These are phyloP conservation scores for Starmerella geochares DNA, from an alignment of 805 yeast genomes.

Conservation along the genomic window DNA sequence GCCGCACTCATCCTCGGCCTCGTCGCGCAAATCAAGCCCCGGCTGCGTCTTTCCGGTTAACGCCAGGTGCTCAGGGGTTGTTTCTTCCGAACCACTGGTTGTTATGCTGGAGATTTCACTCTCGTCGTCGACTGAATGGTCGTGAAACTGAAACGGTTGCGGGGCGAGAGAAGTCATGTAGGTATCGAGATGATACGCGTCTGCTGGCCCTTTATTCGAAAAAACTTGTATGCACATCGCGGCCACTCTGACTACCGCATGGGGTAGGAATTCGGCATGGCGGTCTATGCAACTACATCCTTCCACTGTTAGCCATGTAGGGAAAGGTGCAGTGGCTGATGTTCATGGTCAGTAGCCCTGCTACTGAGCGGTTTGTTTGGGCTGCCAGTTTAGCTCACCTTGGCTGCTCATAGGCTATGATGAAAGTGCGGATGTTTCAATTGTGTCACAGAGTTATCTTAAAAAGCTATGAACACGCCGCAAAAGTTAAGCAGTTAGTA, in stretches of 20 bases:
- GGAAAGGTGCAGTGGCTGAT: neutral
- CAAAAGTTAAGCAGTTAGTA: too few relatives aligned
- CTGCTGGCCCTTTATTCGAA: neutral
- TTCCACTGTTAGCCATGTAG: neutral
- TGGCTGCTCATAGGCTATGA: too few relatives aligned
- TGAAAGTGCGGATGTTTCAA: too few relatives aligned
- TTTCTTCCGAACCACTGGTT: neutral
- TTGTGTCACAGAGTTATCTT: too few relatives aligned
- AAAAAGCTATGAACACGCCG: too few relatives aligned
- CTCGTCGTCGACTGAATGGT: neutral
- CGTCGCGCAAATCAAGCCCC: neutral
- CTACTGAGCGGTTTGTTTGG: too few relatives aligned
- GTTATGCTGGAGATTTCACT: constrained; percentile 1
- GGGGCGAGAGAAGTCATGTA: neutral
- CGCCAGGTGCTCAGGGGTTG: neutral
- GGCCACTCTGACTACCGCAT: neutral
- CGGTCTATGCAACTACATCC: neutral
- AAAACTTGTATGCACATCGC: neutral
- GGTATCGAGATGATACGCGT: neutral
- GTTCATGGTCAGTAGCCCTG: too few relatives aligned
- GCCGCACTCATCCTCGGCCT: constrained; percentile 4
- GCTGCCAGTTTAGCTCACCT: too few relatives aligned
- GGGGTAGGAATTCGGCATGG: neutral
- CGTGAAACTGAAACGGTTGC: neutral
- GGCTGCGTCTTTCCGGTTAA: neutral